phyloP scores from a whole-genome alignment of 306 rosid species.

The Senna siamea region DNA sequence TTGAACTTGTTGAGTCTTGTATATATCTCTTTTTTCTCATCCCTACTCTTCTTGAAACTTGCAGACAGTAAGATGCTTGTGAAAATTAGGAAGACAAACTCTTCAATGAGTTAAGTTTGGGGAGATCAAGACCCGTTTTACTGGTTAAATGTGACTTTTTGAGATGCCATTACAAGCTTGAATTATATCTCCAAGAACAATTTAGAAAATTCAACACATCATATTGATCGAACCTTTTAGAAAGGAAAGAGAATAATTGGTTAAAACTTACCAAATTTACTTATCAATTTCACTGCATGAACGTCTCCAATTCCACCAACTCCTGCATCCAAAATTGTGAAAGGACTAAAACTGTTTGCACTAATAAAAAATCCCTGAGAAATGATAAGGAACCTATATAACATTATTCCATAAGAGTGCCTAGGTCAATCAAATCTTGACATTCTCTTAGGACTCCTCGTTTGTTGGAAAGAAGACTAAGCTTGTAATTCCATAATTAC shows the following conservation, averaged over 20 bases:
- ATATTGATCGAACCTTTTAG: neutral
- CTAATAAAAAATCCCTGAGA: slow-evolving; percentile 12
- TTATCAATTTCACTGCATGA: slow-evolving; percentile 79
- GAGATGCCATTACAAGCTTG: slow-evolving; percentile 32
- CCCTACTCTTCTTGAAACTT: slow-evolving; percentile 2
- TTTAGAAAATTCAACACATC: slow-evolving; percentile 27
- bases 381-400: slow-evolving; percentile 30
- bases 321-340: slow-evolving; percentile 59
- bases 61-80: neutral
- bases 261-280: slow-evolving; percentile 70
- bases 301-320: slow-evolving; percentile 90
- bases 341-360: slow-evolving; percentile 8
- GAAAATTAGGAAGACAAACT: slow-evolving; percentile 7
- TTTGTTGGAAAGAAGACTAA: neutral
- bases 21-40: neutral
- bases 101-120: slow-evolving; percentile 9
- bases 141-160: slow-evolving; percentile 27
- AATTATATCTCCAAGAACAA: slow-evolving; percentile 15
- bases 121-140: slow-evolving; percentile 18
- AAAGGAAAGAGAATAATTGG: slow-evolving; percentile 26
- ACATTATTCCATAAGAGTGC: slow-evolving; percentile 21
- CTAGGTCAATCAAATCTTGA: neutral
- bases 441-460: neutral
- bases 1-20: neutral
- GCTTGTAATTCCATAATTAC: neutral